phyloP scores from a whole-genome alignment of 805 yeast genomes.

The Saturnispora sanitii region DNA sequence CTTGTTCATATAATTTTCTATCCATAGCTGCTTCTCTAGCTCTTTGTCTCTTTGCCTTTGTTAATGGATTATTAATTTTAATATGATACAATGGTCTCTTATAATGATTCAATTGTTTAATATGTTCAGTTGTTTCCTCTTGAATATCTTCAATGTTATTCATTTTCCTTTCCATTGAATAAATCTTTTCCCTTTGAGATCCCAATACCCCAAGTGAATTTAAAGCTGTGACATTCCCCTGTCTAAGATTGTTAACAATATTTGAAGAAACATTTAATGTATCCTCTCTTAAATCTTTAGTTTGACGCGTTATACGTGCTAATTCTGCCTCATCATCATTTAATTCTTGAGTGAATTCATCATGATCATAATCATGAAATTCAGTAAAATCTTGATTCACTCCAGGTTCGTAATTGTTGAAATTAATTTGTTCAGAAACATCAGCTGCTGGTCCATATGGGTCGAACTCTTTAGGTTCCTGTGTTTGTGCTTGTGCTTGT shows the following conservation, averaged over 20 bases:
- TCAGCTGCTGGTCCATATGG: constrained; percentile 20
- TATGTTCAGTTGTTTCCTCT: constrained; percentile 72
- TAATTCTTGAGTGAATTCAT: constrained; percentile 34
- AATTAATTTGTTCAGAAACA: constrained; percentile 12
- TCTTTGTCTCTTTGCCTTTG: constrained; percentile 62
- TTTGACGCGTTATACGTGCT: constrained; percentile 70
- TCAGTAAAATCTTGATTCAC: constrained; percentile 9
- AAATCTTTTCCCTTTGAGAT: constrained; percentile 80
- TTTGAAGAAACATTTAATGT: constrained; percentile 79
- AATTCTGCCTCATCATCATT: constrained; percentile 86
- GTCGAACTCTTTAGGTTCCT: constrained; percentile 14
- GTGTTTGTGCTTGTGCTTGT: constrained; percentile 6
- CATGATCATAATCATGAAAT: constrained; percentile 19
- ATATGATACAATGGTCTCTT: constrained; percentile 79
- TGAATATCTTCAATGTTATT: constrained; percentile 54
- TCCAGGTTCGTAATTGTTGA: constrained; percentile 23
- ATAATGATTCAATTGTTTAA: constrained; percentile 64
- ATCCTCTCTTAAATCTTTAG: constrained; percentile 57
- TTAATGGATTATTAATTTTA: constrained; percentile 78
- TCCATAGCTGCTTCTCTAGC: constrained; percentile 65
- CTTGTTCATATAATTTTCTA: constrained; percentile 31
- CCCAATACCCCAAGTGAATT: constrained; percentile 90
- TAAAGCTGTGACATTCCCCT: constrained; percentile 63
- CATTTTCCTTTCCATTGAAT: constrained; percentile 61
- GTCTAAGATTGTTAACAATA: constrained; percentile 60